Evolutionary conservation across 2,329 filamentous ascomycete genomes (phyloP).

Genomic region (Colletotrichum nymphaeae): DNA sequence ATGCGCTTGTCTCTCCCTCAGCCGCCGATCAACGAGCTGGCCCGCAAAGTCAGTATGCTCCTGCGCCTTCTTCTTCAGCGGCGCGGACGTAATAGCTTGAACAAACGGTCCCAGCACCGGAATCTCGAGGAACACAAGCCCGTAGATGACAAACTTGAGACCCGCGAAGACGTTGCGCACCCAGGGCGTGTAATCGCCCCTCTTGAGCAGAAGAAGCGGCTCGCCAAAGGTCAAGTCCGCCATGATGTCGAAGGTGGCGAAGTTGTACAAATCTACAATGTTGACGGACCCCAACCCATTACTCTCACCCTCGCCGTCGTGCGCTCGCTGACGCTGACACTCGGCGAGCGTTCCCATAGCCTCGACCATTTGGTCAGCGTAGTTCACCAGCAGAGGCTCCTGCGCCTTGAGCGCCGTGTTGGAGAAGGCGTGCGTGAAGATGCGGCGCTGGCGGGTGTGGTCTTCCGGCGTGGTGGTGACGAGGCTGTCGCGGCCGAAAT

Average conservation of each 20-base stretch:
- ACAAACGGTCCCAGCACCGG: constrained; percentile 25
- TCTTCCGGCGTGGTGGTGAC: constrained; percentile 35
- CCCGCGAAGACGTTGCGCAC: constrained; percentile 39
- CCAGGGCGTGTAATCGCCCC: constrained; percentile 40
- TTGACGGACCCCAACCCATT: background rate
- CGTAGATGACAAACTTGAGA: constrained; percentile 21
- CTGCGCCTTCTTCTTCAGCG: constrained; percentile 24
- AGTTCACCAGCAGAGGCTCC: constrained; percentile 45
- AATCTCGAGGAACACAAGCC: constrained; percentile 25
- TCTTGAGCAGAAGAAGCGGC: constrained; percentile 42
- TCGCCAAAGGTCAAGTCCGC: constrained; percentile 45
- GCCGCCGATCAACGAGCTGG: constrained; percentile 20
- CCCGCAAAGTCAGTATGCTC: constrained; percentile 25
- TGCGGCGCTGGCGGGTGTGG: constrained; percentile 31
- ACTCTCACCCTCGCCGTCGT: too few relatives aligned
- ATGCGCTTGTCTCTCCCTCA: background rate
- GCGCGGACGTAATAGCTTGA: constrained; percentile 11
- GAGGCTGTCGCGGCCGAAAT: constrained; percentile 35
- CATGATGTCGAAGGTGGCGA: constrained; percentile 45
- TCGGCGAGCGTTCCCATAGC: constrained; percentile 41
- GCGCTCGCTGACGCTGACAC: background rate
- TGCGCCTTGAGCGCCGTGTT: constrained; percentile 40
- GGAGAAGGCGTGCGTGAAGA: constrained; percentile 39
- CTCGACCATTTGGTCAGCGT: constrained; percentile 52
- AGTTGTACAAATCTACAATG: constrained; percentile 39